These are phyloP conservation scores for Triticum dicoccoides DNA, from an alignment of 176 grass and related monocot species.

Conservation along the genomic window DNA sequence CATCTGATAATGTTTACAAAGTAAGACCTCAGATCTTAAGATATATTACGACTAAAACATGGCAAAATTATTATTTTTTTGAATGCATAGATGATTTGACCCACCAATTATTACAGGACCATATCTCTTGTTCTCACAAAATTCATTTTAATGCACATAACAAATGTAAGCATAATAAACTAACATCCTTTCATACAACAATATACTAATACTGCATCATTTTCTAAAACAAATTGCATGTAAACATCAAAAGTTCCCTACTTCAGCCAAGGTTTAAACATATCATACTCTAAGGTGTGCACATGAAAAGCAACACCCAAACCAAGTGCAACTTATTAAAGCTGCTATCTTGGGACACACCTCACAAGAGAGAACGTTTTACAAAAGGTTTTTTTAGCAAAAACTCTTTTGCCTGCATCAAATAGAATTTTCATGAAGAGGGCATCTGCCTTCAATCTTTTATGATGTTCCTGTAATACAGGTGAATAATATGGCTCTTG, in stretches of 20 bases:
- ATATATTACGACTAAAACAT: not conserved
- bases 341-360: conserved; percentile 13
- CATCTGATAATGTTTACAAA: not conserved
- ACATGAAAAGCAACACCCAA: not conserved
- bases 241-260: not conserved
- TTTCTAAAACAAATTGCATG: not conserved
- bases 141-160: not conserved
- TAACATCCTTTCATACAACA: not conserved
- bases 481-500: not conserved
- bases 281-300: not conserved
- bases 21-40: not conserved
- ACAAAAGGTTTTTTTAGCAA: conserved; percentile 26
- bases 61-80: not conserved
- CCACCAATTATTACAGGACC: not conserved
- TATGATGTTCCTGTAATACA: conserved; percentile 4
- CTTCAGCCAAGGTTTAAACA: not conserved
- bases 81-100: not conserved
- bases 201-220: not conserved
- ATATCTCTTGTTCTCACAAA: not conserved
- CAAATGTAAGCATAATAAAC: not conserved
- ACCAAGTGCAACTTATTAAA: not conserved
- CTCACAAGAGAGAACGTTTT: conserved; percentile 29
- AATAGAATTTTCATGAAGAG: conserved; percentile 28
- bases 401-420: conserved; percentile 39
- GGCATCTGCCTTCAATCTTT: not conserved